A percentile compares a stretch with the other conserved stretches of the same genome.
Conservation (phyloP, 1,284 basidiomycete species). For the Cutaneotrichosporon mucoides region DNA sequence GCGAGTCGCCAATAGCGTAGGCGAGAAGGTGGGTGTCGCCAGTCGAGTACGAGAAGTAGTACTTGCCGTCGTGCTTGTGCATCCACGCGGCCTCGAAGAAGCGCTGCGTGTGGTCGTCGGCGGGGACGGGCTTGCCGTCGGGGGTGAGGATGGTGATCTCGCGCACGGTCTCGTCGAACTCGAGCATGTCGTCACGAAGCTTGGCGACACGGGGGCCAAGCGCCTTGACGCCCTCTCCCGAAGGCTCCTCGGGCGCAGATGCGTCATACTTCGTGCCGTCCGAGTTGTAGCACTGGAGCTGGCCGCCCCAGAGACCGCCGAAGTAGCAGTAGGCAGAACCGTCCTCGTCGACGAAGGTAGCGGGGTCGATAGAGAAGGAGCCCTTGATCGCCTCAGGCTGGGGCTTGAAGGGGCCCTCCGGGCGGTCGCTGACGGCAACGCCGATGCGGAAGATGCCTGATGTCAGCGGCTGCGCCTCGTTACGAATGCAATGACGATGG, state of each 20-base stretch:
- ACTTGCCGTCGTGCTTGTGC: conserved; percentile 33
- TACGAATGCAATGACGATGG: no score
- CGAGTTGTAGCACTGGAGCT: conserved; percentile 33
- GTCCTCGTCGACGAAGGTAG: conserved; percentile 36
- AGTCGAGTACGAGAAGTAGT: conserved; percentile 42
- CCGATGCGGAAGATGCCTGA: conserved; percentile 37
- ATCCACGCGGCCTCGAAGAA: conserved; percentile 45
- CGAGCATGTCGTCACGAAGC: conserved; percentile 29
- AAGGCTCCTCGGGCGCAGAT: conserved; percentile 28
- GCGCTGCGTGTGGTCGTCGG: conserved; percentile 36
- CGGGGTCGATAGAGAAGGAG: conserved; percentile 38
- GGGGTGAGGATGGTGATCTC: conserved; percentile 28
- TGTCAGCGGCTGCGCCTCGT: no score
- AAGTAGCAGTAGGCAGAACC: conserved; percentile 39
- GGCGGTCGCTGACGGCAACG: conserved; percentile 27
- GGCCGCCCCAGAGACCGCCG: conserved; percentile 42
- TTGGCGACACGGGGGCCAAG: conserved; percentile 31
- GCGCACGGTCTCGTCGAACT: conserved; percentile 26
- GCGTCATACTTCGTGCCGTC: conserved; percentile 25
- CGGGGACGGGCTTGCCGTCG: conserved; percentile 24
- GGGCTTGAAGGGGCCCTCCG: conserved; percentile 37
- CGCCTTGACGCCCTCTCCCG: conserved; percentile 23
- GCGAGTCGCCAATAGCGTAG: conserved; percentile 28
- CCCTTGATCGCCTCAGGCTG: conserved; percentile 30
- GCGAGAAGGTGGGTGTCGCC: conserved; percentile 38